Percentiles rank a stretch among this genome's conserved stretches.
phyloP scores from a whole-genome alignment of 495 filamentous ascomycete species.

The Acidiella bohemica region DNA sequence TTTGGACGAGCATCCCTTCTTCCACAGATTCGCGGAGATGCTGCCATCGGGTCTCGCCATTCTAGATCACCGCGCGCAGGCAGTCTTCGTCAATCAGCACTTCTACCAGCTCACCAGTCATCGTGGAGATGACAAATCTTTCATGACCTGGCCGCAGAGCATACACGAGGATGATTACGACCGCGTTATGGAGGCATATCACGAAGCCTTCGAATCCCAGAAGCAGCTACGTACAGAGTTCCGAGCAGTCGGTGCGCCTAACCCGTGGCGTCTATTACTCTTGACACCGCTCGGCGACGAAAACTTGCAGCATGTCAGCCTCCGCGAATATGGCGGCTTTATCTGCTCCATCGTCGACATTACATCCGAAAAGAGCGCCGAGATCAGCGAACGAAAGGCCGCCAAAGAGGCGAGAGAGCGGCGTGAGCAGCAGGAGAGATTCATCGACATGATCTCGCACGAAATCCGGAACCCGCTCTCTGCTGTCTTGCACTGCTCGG shows the following conservation, averaged over 20 bases:
- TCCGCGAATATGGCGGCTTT: constrained; percentile 23
- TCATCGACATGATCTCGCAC: constrained; percentile 23
- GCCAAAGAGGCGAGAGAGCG: constrained; percentile 26
- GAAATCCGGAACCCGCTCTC: constrained; percentile 30
- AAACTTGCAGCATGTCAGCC: constrained; percentile 11
- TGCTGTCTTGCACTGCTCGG: constrained; percentile 27
- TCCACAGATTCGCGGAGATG: constrained; percentile 27
- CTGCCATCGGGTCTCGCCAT: constrained; percentile 30
- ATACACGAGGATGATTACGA: constrained; percentile 27
- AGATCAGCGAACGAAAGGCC: constrained; percentile 24
- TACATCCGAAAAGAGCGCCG: constrained; percentile 26
- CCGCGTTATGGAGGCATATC: constrained; percentile 20
- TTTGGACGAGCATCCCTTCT: constrained; percentile 22
- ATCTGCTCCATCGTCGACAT: constrained; percentile 29
- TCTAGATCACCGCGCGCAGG: constrained; percentile 24
- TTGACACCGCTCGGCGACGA: constrained; percentile 25
- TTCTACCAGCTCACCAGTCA: constrained; percentile 29
- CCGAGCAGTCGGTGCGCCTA: constrained; percentile 15
- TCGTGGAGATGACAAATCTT: constrained; percentile 16
- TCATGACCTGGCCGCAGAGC: constrained; percentile 28
- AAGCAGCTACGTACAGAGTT: constrained; percentile 26
- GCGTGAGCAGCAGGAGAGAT: constrained; percentile 29
- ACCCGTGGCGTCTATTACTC: constrained; percentile 27
- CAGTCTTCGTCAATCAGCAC: constrained; percentile 28
- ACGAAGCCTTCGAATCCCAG: constrained; percentile 3